Evolutionary conservation across 1,284 basidiomycete genomes (phyloP).

Genomic region (Caloboletus firmus): DNA sequence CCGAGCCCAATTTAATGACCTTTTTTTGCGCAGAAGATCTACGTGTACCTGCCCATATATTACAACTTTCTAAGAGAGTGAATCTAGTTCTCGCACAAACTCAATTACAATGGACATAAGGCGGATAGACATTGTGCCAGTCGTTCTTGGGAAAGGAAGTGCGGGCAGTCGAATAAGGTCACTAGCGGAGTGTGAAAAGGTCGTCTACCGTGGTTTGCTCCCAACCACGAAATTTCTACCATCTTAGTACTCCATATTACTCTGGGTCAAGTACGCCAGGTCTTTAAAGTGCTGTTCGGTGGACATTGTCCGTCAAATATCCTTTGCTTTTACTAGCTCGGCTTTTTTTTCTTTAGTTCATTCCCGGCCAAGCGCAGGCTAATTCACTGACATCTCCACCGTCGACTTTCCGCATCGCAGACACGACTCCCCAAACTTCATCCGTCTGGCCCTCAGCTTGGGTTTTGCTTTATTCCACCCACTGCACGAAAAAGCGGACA

Average conservation of each 20-base stretch:
- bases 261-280: conserved; percentile 38
- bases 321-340: conserved; percentile 31
- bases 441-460: conserved; percentile 18
- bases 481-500: conserved; percentile 36
- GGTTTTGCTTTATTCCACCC: conserved; percentile 28
- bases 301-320: conserved; percentile 36
- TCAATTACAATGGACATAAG: conserved; percentile 1
- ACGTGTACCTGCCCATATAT: conserved; percentile 18
- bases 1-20: conserved; percentile 22
- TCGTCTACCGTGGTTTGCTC: conserved; percentile 35
- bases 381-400: conserved; percentile 31
- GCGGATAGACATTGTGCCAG: conserved; percentile 1
- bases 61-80: conserved; percentile 10
- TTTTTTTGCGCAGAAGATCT: conserved; percentile 12
- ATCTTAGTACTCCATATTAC: conserved; percentile 47
- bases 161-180: conserved; percentile 5
- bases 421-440: conserved; percentile 33
- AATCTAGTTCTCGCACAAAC: too few relatives aligned
- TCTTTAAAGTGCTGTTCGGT: conserved; percentile 35
- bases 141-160: conserved; percentile 21
- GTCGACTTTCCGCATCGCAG: conserved; percentile 29
- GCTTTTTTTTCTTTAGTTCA: conserved; percentile 25
- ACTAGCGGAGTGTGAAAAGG: conserved; percentile 46
- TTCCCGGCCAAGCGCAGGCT: conserved; percentile 33
- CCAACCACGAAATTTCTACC: conserved; percentile 42